These are phyloP conservation scores for Chenopodium suecicum DNA, from an alignment of 148 eudicot genomes.

Conservation along the genomic window DNA sequence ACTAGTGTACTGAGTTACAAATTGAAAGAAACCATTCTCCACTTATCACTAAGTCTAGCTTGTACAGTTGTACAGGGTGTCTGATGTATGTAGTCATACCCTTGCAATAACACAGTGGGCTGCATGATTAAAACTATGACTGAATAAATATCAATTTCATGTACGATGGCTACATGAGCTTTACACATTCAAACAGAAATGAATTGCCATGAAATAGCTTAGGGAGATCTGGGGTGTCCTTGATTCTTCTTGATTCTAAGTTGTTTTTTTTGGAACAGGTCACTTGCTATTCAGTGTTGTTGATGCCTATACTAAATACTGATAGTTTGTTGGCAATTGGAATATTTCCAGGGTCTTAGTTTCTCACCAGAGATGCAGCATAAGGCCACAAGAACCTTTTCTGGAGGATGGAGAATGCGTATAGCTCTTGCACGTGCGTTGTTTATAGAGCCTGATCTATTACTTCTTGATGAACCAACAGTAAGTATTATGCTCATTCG, in stretches of 20 bases:
- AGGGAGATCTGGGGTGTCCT: not conserved
- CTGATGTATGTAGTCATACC: not conserved
- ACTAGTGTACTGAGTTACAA: no score
- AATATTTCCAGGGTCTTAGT: slow-evolving; percentile 81
- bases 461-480: slow-evolving; percentile 96
- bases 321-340: slow-evolving; percentile 9
- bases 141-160: not conserved
- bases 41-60: no score
- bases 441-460: slow-evolving; percentile 91
- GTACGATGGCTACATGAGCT: not conserved
- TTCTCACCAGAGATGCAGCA: slow-evolving; percentile 95
- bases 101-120: not conserved
- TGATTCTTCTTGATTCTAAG: not conserved
- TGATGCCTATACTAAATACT: not conserved
- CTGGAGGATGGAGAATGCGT: slow-evolving; percentile 99
- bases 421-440: slow-evolving; percentile 98
- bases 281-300: not conserved
- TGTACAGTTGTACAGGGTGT: not conserved
- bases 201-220: not conserved
- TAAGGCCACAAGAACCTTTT: slow-evolving; percentile 82
- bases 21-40: no score
- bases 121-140: not conserved
- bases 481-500: slow-evolving; percentile 37
- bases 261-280: not conserved
- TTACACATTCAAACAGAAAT: not conserved